phyloP scores from a whole-genome alignment of 305 asterid genomes.

The Galium porrigens region DNA sequence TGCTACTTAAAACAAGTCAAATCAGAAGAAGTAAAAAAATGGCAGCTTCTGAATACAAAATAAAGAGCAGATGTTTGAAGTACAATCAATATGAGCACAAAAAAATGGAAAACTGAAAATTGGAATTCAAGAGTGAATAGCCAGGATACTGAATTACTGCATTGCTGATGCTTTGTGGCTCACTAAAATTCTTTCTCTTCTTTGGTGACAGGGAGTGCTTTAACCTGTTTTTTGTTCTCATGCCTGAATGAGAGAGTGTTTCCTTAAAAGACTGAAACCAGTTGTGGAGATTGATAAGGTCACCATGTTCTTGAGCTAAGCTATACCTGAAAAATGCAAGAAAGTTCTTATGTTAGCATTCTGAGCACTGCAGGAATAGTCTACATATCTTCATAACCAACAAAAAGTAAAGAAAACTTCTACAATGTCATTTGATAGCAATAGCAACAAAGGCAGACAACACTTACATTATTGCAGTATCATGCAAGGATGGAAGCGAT shows the following conservation, averaged over 20 bases:
- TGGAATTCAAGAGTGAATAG: neutral
- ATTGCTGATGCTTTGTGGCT: constrained; percentile 33
- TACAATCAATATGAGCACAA: neutral
- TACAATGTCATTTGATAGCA: neutral
- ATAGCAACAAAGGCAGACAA: neutral
- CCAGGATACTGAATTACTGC: constrained; percentile 75
- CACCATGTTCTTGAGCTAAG: constrained; percentile 87
- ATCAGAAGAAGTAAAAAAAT: neutral
- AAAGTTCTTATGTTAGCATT: neutral
- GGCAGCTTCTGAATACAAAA: neutral
- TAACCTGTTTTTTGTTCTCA: constrained; percentile 32
- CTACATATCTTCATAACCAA: neutral
- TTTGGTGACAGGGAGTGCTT: constrained; percentile 54
- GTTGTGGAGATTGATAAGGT: constrained; percentile 80
- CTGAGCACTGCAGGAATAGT: neutral
- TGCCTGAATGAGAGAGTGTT: constrained; percentile 26
- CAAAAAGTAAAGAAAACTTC: neutral
- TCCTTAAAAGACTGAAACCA: constrained; percentile 78
- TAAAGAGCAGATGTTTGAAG: neutral
- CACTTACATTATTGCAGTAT: constrained; percentile 60
- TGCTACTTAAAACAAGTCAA: neutral
- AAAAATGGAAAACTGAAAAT: neutral
- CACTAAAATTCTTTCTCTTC: constrained; percentile 33
- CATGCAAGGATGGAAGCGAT: constrained; percentile 53
- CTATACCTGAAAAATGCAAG: constrained; percentile 40